phyloP scores from a whole-genome alignment of 768 basidiomycete genomes.

The Hypholoma sublateritium region DNA sequence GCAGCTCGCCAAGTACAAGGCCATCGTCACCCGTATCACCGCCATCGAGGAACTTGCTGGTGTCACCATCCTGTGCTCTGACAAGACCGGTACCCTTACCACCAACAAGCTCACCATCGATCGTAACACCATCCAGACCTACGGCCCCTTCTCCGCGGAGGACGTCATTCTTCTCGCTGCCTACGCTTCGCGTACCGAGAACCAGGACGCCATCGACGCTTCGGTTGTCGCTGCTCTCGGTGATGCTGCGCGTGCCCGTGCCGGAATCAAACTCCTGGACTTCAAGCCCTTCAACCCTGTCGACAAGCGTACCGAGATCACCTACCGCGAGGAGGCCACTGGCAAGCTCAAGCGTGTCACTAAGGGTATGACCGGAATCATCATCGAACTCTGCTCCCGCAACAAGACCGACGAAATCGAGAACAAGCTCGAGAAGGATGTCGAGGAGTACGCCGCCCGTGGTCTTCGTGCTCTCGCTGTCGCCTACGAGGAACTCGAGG shows the following conservation, averaged over 20 bases:
- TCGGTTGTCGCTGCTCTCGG: conserved; percentile 83
- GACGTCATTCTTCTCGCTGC: conserved; percentile 93
- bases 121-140: conserved; percentile 86
- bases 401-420: conserved; percentile 96
- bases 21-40: conserved; percentile 99
- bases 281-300: conserved; percentile 99
- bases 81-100: conserved; percentile 97
- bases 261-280: conserved; percentile 93
- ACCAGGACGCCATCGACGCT: conserved; percentile 95
- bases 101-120: conserved; percentile 99
- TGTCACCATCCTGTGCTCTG: conserved; percentile 97
- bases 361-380: conserved; percentile 99
- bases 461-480: conserved; percentile 98
- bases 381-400: conserved; percentile 95
- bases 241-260: conserved; percentile 73
- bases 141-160: conserved; percentile 84
- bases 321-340: conserved; percentile 91
- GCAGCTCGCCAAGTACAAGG: conserved; percentile 99
- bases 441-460: conserved; percentile 93
- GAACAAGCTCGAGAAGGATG: conserved; percentile 89
- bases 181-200: conserved; percentile 97
- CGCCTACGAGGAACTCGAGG: conserved; percentile 90
- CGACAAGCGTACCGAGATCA: conserved; percentile 99
- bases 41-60: conserved; percentile 98
- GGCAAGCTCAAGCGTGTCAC: conserved; percentile 98